A percentile compares a stretch with the other conserved stretches of the same genome.
phyloP scores from a whole-genome alignment of 306 rosid genomes.

The Mimosa pudica region DNA sequence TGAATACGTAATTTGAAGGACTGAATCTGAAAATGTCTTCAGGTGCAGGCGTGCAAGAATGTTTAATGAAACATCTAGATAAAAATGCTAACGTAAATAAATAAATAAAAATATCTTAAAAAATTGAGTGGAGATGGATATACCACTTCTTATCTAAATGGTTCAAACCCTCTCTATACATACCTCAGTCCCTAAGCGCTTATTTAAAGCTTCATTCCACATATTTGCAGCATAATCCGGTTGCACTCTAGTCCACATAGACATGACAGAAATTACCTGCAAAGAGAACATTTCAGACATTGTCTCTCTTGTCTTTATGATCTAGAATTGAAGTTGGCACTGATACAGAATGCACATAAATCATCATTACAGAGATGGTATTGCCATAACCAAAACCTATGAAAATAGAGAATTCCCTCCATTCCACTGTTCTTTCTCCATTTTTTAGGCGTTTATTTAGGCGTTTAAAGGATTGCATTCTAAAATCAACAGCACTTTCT shows the following conservation, averaged over 20 bases:
- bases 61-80: background rate
- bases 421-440: background rate
- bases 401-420: slow-evolving; percentile 6
- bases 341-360: slow-evolving; percentile 10
- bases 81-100: background rate
- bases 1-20: background rate
- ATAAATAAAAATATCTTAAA: background rate
- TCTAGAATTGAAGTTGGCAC: slow-evolving; percentile 1
- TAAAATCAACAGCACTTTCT: slow-evolving; percentile 11
- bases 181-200: slow-evolving; percentile 94
- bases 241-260: slow-evolving; percentile 98
- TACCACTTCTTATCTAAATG: slow-evolving; percentile 7
- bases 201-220: slow-evolving; percentile 99
- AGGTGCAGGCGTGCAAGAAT: too few species aligned
- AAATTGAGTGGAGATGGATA: slow-evolving; percentile 10
- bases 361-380: background rate
- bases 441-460: background rate
- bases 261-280: slow-evolving; percentile 99
- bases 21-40: too few species aligned
- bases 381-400: slow-evolving; percentile 13
- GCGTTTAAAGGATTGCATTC: background rate
- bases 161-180: slow-evolving; percentile 5
- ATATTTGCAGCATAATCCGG: slow-evolving; percentile 97
- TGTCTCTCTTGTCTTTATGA: background rate
- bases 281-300: slow-evolving; percentile 32